Percentiles rank a stretch among this genome's conserved stretches.
Evolutionary conservation across 805 yeast genomes (phyloP).

Genomic region (Naumovozyma baii): DNA sequence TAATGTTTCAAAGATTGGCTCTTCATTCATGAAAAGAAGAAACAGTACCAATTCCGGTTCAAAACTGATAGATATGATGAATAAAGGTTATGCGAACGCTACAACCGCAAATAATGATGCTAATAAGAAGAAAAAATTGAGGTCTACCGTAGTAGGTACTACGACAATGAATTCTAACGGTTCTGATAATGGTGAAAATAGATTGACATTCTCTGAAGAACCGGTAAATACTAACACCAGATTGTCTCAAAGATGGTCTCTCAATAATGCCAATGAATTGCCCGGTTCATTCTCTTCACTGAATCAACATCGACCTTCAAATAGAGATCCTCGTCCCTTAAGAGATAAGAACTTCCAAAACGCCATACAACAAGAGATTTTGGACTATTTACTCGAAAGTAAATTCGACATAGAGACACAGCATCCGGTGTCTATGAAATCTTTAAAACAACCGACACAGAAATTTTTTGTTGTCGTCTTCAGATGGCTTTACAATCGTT

Average conservation of each 20-base stretch:
- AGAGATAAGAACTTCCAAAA: constrained; percentile 62
- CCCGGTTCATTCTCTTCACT: not conserved
- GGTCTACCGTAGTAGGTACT: constrained; percentile 14
- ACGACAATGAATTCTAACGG: no score
- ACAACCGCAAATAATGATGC: constrained; percentile 1
- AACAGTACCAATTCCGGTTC: constrained; percentile 14
- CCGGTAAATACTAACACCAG: not conserved
- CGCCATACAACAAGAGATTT: constrained; percentile 56
- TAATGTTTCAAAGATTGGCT: not conserved
- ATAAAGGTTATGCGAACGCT: constrained; percentile 18
- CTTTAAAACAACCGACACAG: constrained; percentile 72
- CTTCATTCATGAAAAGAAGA: constrained; percentile 10
- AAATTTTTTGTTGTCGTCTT: constrained; percentile 72
- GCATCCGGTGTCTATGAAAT: constrained; percentile 54
- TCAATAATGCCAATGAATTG: not conserved
- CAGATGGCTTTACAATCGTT: constrained; percentile 64
- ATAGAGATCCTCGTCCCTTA: constrained; percentile 65
- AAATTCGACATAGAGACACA: constrained; percentile 69
- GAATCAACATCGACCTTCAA: constrained; percentile 4
- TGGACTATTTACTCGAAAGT: constrained; percentile 50
- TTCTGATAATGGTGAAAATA: not conserved
- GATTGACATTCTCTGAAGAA: constrained; percentile 1
- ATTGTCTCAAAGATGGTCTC: not conserved
- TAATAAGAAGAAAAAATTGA: constrained; percentile 10
- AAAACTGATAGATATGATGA: constrained; percentile 21